Evolutionary conservation across 805 yeast genomes (phyloP).

Genomic region (Metschnikowia reukaufii): DNA sequence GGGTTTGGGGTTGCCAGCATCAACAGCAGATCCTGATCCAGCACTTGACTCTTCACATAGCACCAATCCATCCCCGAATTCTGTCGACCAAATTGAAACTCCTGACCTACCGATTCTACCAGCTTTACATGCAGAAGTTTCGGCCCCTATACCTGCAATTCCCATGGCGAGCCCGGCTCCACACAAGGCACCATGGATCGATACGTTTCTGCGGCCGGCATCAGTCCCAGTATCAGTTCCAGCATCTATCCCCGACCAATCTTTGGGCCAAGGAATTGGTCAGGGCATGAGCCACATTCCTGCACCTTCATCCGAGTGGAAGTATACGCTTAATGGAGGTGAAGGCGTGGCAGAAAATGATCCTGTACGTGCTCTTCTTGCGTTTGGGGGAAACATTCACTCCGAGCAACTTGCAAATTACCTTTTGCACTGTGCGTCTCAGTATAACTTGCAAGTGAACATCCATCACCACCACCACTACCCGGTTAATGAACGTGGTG

Average conservation of each 20-base stretch:
- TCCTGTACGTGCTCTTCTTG: conserved; percentile 22
- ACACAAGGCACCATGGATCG: not conserved
- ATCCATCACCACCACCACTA: conserved; percentile 87
- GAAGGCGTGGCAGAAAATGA: conserved; percentile 29
- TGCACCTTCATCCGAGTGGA: conserved; percentile 55
- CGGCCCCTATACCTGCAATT: not conserved
- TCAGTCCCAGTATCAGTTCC: too few species aligned
- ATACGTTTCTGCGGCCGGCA: too few species aligned
- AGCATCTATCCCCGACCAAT: too few species aligned
- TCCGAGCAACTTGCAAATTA: conserved; percentile 55
- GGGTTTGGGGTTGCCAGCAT: too few species aligned
- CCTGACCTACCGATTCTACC: too few species aligned
- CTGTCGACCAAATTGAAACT: not conserved
- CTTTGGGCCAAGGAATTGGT: too few species aligned
- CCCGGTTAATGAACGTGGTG: conserved; percentile 3
- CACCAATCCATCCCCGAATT: not conserved
- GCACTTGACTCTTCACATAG: too few species aligned
- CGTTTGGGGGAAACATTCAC: conserved; percentile 49
- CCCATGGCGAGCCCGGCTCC: conserved; percentile 12
- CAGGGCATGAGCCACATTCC: too few species aligned
- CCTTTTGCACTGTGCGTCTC: conserved; percentile 60
- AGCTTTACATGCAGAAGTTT: too few species aligned
- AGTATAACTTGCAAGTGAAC: conserved; percentile 57
- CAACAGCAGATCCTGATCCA: too few species aligned
- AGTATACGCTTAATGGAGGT: conserved; percentile 46